Evolutionary conservation across 495 filamentous ascomycete genomes (phyloP).

Genomic region (Xylaria castorea): DNA sequence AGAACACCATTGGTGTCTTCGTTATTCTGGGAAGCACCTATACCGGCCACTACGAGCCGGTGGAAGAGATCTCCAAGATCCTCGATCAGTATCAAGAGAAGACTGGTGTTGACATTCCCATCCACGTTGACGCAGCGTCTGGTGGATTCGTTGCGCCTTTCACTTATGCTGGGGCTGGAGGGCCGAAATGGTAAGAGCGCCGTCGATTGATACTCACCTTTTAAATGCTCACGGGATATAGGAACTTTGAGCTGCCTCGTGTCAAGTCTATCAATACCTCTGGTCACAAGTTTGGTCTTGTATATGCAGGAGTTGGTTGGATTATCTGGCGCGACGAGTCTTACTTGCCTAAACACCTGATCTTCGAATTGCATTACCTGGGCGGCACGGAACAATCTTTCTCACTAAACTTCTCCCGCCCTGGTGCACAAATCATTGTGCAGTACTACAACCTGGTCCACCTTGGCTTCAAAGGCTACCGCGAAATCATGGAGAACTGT

Average conservation of each 20-base stretch:
- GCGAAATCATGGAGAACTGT: slow-evolving; percentile 72
- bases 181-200: slow-evolving; percentile 60
- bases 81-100: slow-evolving; percentile 69
- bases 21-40: slow-evolving; percentile 78
- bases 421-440: slow-evolving; percentile 72
- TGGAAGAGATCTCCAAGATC: slow-evolving; percentile 69
- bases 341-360: slow-evolving; percentile 70
- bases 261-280: slow-evolving; percentile 79
- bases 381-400: slow-evolving; percentile 77
- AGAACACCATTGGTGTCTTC: slow-evolving; percentile 82
- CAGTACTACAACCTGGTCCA: slow-evolving; percentile 83
- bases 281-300: slow-evolving; percentile 77
- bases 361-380: slow-evolving; percentile 79
- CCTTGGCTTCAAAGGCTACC: slow-evolving; percentile 71
- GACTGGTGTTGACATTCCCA: slow-evolving; percentile 71
- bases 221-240: slow-evolving; percentile 34
- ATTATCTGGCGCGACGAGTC: slow-evolving; percentile 75
- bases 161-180: slow-evolving; percentile 65
- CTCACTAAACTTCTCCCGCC: slow-evolving; percentile 78
- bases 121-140: slow-evolving; percentile 77
- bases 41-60: slow-evolving; percentile 79
- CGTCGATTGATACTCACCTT: not conserved
- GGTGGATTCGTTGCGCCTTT: slow-evolving; percentile 80
- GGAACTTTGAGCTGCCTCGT: slow-evolving; percentile 73
- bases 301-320: slow-evolving; percentile 78